Evolutionary conservation across 1,139 yeast genomes (phyloP).

Genomic region (Kurtzmaniella quercitrusa): DNA sequence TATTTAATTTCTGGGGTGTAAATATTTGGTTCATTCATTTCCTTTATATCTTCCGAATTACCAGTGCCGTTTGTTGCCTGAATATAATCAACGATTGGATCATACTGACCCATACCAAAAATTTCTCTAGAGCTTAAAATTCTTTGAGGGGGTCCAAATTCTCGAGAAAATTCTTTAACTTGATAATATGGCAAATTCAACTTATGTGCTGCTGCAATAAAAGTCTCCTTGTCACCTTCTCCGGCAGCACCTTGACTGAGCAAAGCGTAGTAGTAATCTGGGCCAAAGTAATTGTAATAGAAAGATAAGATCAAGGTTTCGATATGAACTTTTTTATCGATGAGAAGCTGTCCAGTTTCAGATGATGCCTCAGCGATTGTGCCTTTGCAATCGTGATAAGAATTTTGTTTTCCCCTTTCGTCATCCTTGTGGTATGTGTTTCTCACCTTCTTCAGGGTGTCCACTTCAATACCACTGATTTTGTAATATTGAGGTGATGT

Average conservation of each 20-base stretch:
- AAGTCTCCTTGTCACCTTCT: slow-evolving; percentile 63
- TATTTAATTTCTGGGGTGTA: slow-evolving; percentile 14
- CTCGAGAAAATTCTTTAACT: slow-evolving; percentile 40
- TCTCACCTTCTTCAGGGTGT: slow-evolving; percentile 17
- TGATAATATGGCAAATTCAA: slow-evolving; percentile 50
- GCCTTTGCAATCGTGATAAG: slow-evolving; percentile 50
- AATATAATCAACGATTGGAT: slow-evolving; percentile 31
- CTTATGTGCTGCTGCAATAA: slow-evolving; percentile 56
- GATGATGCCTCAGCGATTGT: slow-evolving; percentile 58
- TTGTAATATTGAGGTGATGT: slow-evolving; percentile 32
- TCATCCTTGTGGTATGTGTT: slow-evolving; percentile 28
- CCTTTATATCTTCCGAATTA: background rate
- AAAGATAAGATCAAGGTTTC: slow-evolving; percentile 48
- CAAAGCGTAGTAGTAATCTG: slow-evolving; percentile 48
- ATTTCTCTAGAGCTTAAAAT: slow-evolving; percentile 21
- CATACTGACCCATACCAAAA: slow-evolving; percentile 38
- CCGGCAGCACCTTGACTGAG: slow-evolving; percentile 59
- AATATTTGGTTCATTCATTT: background rate
- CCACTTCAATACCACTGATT: slow-evolving; percentile 23
- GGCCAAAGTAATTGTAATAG: slow-evolving; percentile 56
- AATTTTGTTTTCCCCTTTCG: slow-evolving; percentile 17
- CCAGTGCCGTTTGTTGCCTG: slow-evolving; percentile 15
- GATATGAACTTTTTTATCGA: slow-evolving; percentile 49
- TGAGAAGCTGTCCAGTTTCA: slow-evolving; percentile 57
- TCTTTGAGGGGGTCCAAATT: slow-evolving; percentile 27